A percentile compares a stretch with the other conserved stretches of the same genome.
These are phyloP conservation scores for Quambalaria eucalypti DNA, from an alignment of 1,284 basidiomycete species.

Conservation along the genomic window DNA sequence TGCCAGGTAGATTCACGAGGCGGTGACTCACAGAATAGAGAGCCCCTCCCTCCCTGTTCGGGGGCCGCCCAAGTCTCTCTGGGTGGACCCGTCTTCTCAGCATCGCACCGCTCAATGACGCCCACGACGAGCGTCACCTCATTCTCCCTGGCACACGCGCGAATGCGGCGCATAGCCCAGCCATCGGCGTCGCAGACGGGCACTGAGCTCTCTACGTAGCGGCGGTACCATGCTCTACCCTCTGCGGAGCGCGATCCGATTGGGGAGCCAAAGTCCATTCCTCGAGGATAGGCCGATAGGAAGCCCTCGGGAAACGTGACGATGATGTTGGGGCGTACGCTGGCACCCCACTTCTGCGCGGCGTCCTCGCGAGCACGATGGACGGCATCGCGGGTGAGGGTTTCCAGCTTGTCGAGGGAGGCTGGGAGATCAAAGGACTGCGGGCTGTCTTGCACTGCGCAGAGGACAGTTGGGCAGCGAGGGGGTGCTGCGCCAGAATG, in stretches of 20 bases:
- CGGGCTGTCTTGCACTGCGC: conserved; percentile 21
- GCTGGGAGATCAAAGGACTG: conserved; percentile 19
- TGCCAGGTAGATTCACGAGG: neutral
- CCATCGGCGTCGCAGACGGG: conserved; percentile 20
- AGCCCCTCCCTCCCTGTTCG: conserved; percentile 52
- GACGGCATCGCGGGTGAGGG: conserved; percentile 16
- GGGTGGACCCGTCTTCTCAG: conserved; percentile 12
- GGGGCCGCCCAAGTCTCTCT: conserved; percentile 14
- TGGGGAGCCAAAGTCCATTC: conserved; percentile 30
- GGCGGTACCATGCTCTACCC: conserved; percentile 21
- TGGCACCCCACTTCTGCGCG: neutral
- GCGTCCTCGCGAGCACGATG: conserved; percentile 13
- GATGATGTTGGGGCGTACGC: conserved; percentile 35
- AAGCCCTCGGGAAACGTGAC: conserved; percentile 68
- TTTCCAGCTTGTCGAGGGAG: conserved; percentile 19
- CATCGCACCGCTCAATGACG: conserved; percentile 56
- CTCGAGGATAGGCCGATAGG: conserved; percentile 45
- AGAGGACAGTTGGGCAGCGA: neutral
- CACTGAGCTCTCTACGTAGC: conserved; percentile 18
- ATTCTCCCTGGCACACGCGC: conserved; percentile 16
- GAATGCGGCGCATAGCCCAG: conserved; percentile 14
- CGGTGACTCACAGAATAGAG: conserved; percentile 58
- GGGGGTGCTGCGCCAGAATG: too few relatives aligned
- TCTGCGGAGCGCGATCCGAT: conserved; percentile 20
- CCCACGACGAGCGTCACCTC: conserved; percentile 55